Evolutionary conservation across 768 basidiomycete genomes (phyloP).

Genomic region (Lactifluus volemus): DNA sequence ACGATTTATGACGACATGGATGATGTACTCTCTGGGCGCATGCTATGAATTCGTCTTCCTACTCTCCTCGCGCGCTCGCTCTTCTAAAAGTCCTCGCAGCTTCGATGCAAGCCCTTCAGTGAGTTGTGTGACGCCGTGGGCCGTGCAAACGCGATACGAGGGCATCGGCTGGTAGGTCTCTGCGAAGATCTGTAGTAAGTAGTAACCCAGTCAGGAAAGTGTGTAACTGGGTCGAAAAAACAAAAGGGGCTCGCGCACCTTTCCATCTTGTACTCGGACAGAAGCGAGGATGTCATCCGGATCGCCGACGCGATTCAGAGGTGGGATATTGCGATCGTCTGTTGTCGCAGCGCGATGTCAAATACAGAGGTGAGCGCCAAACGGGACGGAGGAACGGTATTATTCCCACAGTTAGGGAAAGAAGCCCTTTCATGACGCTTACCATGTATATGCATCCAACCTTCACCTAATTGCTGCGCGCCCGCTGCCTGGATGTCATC

Average conservation of each 20-base stretch:
- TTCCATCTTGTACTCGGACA: slow-evolving; percentile 61
- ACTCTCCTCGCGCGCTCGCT: slow-evolving; percentile 27
- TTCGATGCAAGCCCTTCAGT: slow-evolving; percentile 55
- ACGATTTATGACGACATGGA: not conserved
- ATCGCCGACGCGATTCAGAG: slow-evolving; percentile 67
- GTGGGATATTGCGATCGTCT: slow-evolving; percentile 67
- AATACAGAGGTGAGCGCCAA: not conserved
- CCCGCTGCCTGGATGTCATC: slow-evolving; percentile 61
- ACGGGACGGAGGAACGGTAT: not conserved
- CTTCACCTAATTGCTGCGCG: slow-evolving; percentile 55
- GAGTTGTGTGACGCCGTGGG: slow-evolving; percentile 60
- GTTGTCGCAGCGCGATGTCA: not conserved
- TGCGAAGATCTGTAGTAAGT: slow-evolving; percentile 44
- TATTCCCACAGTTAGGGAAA: too few relatives aligned
- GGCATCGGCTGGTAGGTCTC: slow-evolving; percentile 83
- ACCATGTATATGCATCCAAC: slow-evolving; percentile 87
- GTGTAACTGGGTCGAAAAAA: not conserved
- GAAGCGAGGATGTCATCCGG: slow-evolving; percentile 78
- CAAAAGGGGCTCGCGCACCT: slow-evolving; percentile 33
- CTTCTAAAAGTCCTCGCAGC: slow-evolving; percentile 34
- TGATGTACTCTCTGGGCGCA: not conserved
- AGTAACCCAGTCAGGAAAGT: not conserved
- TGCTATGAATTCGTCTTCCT: not conserved
- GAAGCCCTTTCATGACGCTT: not conserved
- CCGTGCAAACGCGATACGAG: slow-evolving; percentile 70